Evolutionary conservation across 225 moss, liverwort and hornwort genomes (phyloP), one percentile per base, ranked within the genome.

Genomic region (Sphagnum tenellum): DNA sequence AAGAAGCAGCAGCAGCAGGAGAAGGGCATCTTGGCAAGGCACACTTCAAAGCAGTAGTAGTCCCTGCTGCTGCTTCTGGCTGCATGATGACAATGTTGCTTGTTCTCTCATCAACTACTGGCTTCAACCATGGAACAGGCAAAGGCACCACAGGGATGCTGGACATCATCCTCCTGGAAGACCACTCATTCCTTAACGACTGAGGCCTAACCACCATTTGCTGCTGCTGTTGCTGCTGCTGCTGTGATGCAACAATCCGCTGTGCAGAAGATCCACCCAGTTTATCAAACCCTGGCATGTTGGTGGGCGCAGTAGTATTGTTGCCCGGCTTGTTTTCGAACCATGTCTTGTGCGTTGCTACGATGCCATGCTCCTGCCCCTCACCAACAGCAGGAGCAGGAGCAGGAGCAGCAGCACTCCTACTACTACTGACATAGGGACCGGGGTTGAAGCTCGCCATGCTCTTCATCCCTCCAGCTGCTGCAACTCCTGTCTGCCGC

Each of bases 371-470:
- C 59, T 72, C 74, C n/a, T 69, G 69, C 47, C 73, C 72, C 47
- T 50, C 67, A 4, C 46, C 50, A 46, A 46, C 5, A 49, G 8
- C 61, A 29, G 29, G 29, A 29, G 29, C 29, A 29, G 29, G 29
- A 29, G 29, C 29, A 29, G 29, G 29, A 29, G 29, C 29, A 29
- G 29, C 29, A 29, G 29, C 29, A 29, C 29, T 29, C 29, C 29
- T 29, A 29, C 29, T 29, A 69, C 52, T 12, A 56, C 64, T 59
- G 55, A 82, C 77, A 47, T 77, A 84, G 3, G 84, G 84, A 46
- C 84, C 84, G 62, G 84, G 84, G 69, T 84, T 84, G 64, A 84
- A 84, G 54, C 58, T 78, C 9, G 73, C 44, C 69, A 73, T 77
- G 66, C 71, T 77, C 10, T 46, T 13, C n/a, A 69, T 68, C 3